A percentile compares a stretch with the other conserved stretches of the same genome.
Evolutionary conservation across 2,329 filamentous ascomycete species (phyloP).

Genomic region (Cladophialophora immunda): DNA sequence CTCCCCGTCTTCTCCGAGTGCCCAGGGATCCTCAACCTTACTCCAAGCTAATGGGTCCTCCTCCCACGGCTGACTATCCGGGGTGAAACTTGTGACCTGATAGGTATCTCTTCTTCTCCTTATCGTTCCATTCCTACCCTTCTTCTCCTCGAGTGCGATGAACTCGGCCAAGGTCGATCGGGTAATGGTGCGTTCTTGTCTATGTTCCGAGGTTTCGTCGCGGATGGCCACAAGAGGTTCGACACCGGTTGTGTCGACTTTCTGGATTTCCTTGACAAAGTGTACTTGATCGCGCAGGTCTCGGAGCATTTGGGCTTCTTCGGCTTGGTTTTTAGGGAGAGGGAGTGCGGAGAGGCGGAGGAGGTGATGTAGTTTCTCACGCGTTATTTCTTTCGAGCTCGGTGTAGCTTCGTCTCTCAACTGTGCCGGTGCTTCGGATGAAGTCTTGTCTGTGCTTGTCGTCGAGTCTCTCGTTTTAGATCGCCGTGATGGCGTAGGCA

Average conservation of each 20-base stretch:
- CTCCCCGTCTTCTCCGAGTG: constrained; percentile 67
- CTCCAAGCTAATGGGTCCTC: constrained; percentile 40
- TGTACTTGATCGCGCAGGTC: constrained; percentile 83
- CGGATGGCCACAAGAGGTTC: constrained; percentile 79
- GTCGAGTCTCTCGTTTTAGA: neutral
- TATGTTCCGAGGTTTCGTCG: constrained; percentile 66
- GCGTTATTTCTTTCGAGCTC: constrained; percentile 61
- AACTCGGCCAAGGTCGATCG: constrained; percentile 48
- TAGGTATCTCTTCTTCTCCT: constrained; percentile 51
- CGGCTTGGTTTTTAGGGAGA: constrained; percentile 63
- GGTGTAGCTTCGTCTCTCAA: neutral
- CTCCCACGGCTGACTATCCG: constrained; percentile 31
- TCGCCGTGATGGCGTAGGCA: constrained; percentile 55
- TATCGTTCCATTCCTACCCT: constrained; percentile 58
- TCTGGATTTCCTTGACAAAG: constrained; percentile 88
- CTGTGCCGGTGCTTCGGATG: neutral
- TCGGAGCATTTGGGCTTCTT: constrained; percentile 75
- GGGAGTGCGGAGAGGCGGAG: constrained; percentile 90
- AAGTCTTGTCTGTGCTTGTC: neutral
- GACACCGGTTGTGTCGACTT: constrained; percentile 76
- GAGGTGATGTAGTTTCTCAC: constrained; percentile 79
- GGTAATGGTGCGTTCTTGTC: constrained; percentile 51
- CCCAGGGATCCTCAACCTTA: constrained; percentile 68
- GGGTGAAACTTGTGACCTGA: constrained; percentile 16
- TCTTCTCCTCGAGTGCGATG: constrained; percentile 51